phyloP scores from a whole-genome alignment of 805 yeast genomes.

The Candida anglica region DNA sequence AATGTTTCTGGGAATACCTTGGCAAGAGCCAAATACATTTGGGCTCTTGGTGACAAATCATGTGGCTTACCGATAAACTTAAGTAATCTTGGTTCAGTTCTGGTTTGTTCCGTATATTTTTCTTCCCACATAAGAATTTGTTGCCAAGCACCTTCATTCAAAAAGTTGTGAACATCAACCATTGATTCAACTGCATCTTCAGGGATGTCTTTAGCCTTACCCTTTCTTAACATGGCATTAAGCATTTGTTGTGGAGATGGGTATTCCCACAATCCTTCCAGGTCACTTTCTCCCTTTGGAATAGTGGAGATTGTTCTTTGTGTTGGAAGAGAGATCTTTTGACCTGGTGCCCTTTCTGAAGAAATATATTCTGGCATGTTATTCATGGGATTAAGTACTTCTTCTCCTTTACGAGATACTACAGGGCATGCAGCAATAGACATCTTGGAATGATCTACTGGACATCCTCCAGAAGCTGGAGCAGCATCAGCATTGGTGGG shows the following conservation, averaged over 20 bases:
- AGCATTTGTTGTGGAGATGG: constrained; percentile 99
- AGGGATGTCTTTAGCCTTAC: constrained; percentile 81
- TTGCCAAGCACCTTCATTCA: constrained; percentile 97
- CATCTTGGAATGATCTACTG: constrained; percentile 28
- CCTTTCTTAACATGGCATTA: constrained; percentile 94
- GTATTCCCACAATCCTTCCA: constrained; percentile 90
- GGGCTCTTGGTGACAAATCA: constrained; percentile 83
- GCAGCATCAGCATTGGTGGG: constrained; percentile 5
- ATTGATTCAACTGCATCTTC: constrained; percentile 95
- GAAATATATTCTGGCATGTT: constrained; percentile 82
- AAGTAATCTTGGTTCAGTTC: constrained; percentile 67
- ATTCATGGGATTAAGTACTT: constrained; percentile 70
- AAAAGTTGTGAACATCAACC: constrained; percentile 95
- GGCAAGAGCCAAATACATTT: constrained; percentile 60
- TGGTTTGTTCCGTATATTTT: constrained; percentile 53
- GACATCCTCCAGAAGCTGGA: constrained; percentile 17
- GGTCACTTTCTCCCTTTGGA: constrained; percentile 69
- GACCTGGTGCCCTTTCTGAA: constrained; percentile 71
- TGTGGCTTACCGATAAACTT: constrained; percentile 92
- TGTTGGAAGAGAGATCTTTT: constrained; percentile 71
- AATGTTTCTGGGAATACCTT: constrained; percentile 68
- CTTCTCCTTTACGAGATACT: constrained; percentile 10
- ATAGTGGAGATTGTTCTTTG: constrained; percentile 80
- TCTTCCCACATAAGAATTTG: constrained; percentile 92
- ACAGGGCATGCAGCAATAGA: constrained; percentile 34